Base-by-base conservation (phyloP, 768 basidiomycete genomes). In the Boletellus emodensis region DNA sequence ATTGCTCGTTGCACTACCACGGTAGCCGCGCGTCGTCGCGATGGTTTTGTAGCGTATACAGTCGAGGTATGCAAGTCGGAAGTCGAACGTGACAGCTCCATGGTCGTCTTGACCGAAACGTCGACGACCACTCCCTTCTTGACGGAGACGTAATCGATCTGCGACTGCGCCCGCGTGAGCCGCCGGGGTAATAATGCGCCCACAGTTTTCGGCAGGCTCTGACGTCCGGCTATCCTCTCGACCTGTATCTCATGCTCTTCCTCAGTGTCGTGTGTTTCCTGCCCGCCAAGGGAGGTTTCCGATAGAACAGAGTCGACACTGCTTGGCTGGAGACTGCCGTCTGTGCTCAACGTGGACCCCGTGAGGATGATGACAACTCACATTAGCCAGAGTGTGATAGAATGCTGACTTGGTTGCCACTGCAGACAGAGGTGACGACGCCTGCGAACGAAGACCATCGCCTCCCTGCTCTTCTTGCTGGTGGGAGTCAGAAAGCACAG, bases 161-260 rank as follows among this genome's bases (percentile, higher is more conserved):
- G 62, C 3, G 78, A 77, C 42, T 66, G 67, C 1, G 75, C 65
- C 28, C 77, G 74, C 48, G 69, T 72, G 36, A 78, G 65, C 17
- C 77, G 67, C 35, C 77, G 68, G n/a, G 79, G 73, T 46, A 81
- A 59, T 22, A 80, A 58, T 13, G 67, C 61, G 39, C 70, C 69
- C 17, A 78, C 56, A 14, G 74, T 71, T 43, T 71, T 71, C 3
- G 76, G 72, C 36, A 79, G 64, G 41, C 67, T 73, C 54, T 68
- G 68, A 32, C 72, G 73, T 3, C 72, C 73, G 7, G 65, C 69
- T 56, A 80, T 77, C 44, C 72, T 73, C 38, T 76, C 71, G 53
- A 82, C 69, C 44, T 72, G 75, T 9, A 76, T 79, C 38, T 79
- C 77, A 48, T 75, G 76, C 44, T 67, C 65, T 46, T 79, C 76